Percentiles rank a stretch among this genome's conserved stretches.
These are phyloP conservation scores for Linum usitatissimum DNA, from an alignment of 345 rosid species.

Conservation along the genomic window DNA sequence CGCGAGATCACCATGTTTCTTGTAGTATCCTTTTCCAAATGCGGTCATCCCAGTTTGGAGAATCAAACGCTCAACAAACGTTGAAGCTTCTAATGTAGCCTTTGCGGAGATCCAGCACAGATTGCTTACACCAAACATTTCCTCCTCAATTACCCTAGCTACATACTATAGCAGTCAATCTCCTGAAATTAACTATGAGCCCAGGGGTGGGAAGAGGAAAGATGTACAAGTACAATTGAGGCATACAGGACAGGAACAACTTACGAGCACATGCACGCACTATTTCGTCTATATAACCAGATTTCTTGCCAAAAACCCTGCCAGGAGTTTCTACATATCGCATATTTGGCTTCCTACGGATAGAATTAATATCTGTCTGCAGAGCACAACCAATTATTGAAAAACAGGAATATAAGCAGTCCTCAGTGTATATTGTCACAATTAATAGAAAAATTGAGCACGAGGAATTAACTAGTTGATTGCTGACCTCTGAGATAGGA, in stretches of 20 bases:
- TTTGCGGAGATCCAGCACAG: constrained; percentile 88
- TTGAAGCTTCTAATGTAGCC: constrained; percentile 84
- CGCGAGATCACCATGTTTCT: constrained; percentile 73
- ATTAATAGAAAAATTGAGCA: constrained; percentile 11
- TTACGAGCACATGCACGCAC: constrained; percentile 89
- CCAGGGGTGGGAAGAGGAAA: neutral
- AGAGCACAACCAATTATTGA: constrained; percentile 13
- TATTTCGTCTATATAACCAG: constrained; percentile 67
- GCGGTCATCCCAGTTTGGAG: constrained; percentile 97
- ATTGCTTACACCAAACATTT: constrained; percentile 78
- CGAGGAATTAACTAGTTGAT: constrained; percentile 1
- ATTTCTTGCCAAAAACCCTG: constrained; percentile 56
- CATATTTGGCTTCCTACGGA: constrained; percentile 70
- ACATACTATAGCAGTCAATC: constrained; percentile 19
- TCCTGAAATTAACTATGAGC: neutral
- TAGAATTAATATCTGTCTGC: constrained; percentile 81
- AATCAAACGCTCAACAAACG: constrained; percentile 71
- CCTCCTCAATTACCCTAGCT: constrained; percentile 94
- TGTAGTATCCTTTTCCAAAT: constrained; percentile 83
- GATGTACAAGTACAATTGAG: too few relatives aligned
- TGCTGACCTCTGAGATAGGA: constrained; percentile 54
- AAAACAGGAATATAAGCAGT: neutral
- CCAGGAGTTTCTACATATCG: constrained; percentile 48
- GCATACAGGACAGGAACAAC: constrained; percentile 16
- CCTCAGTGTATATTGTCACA: constrained; percentile 5